Conservation (phyloP, 2,329 filamentous ascomycete genomes). For the Claviceps fusiformis region DNA sequence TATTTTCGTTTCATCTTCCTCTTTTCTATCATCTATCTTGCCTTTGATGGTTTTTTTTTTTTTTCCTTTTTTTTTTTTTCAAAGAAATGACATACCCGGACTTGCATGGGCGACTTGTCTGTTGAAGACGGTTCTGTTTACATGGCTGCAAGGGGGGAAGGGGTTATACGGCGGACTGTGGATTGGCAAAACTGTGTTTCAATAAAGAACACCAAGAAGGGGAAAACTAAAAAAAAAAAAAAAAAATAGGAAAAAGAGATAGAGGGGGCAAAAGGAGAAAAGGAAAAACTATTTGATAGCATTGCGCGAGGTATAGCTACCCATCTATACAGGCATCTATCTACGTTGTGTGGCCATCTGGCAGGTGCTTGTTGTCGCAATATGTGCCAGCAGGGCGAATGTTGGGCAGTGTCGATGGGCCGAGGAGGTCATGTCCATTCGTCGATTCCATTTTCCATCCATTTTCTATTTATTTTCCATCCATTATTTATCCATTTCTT, state of each 20-base stretch:
- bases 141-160: not conserved
- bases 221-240: not conserved
- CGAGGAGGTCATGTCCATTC: too few relatives aligned
- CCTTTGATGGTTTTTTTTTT: not conserved
- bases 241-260: not conserved
- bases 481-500: too few relatives aligned
- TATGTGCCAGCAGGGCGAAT: too few relatives aligned
- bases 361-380: too few relatives aligned
- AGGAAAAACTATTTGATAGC: not conserved
- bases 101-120: conserved; percentile 11
- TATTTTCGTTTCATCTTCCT: not conserved
- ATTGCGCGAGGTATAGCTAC: too few relatives aligned
- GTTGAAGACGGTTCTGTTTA: conserved; percentile 9
- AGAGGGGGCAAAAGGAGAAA: not conserved
- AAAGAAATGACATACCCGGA: conserved; percentile 15
- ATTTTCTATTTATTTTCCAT: too few relatives aligned
- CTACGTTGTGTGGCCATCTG: too few relatives aligned
- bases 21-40: not conserved
- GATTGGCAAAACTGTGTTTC: not conserved
- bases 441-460: too few relatives aligned
- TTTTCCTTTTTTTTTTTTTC: conserved; percentile 1
- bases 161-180: not conserved
- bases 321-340: too few relatives aligned
- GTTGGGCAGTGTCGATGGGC: too few relatives aligned
- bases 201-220: not conserved